Evolutionary conservation across 2,329 filamentous ascomycete species (phyloP).

Genomic region (Ophiostoma sp.): DNA sequence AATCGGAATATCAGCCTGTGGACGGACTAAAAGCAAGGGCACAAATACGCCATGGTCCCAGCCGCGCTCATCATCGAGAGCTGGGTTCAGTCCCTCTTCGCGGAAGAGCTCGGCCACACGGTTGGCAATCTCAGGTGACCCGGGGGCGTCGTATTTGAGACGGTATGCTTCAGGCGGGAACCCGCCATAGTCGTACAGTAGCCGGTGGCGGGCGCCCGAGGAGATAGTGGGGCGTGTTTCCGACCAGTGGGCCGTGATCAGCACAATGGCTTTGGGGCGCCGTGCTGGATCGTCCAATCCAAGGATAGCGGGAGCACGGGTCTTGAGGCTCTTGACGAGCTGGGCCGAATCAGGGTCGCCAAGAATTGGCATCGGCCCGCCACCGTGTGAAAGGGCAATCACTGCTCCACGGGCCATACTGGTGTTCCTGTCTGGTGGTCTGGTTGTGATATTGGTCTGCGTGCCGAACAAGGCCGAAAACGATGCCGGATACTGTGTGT

Average conservation of each 20-base stretch:
- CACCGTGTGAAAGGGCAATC: constrained; percentile 47
- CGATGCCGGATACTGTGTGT: not conserved
- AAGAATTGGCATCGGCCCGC: constrained; percentile 54
- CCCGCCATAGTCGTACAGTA: constrained; percentile 54
- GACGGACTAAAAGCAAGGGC: constrained; percentile 50
- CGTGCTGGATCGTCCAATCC: constrained; percentile 46
- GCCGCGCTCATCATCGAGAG: constrained; percentile 39
- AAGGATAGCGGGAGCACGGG: constrained; percentile 50
- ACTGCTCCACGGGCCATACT: constrained; percentile 42
- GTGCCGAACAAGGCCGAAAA: not conserved
- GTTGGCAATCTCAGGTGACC: constrained; percentile 48
- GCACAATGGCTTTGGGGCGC: constrained; percentile 42
- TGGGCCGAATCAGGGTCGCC: constrained; percentile 48
- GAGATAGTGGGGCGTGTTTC: constrained; percentile 47
- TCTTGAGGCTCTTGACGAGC: constrained; percentile 48
- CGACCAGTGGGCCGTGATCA: constrained; percentile 56
- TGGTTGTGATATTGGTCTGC: not conserved
- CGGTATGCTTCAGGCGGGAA: constrained; percentile 53
- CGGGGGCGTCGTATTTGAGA: constrained; percentile 52
- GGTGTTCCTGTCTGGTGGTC: not conserved
- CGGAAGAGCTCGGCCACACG: constrained; percentile 44
- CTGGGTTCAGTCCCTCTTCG: constrained; percentile 39
- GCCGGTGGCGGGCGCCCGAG: constrained; percentile 41
- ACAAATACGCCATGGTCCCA: constrained; percentile 60
- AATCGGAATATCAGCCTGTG: constrained; percentile 47